Evolutionary conservation across 2,329 filamentous ascomycete species (phyloP).

Genomic region (Aspergillus costaricaensis): DNA sequence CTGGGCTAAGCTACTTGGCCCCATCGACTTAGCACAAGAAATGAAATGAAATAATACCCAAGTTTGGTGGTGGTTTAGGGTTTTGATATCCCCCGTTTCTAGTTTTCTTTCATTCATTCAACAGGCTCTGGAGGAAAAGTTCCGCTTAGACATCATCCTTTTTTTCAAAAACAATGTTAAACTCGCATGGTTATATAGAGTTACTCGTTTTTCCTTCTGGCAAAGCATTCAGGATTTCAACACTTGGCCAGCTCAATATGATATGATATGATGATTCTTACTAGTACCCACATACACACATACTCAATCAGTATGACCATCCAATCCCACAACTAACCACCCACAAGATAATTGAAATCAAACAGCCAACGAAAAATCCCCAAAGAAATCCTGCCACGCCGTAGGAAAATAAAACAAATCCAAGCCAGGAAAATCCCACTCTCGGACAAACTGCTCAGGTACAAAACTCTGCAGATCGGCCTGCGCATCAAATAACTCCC

Average conservation of each 20-base stretch:
- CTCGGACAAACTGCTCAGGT: conserved; percentile 58
- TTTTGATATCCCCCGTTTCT: neutral
- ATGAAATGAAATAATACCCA: neutral
- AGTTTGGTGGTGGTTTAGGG: neutral
- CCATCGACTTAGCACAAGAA: neutral
- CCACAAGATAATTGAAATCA: conserved; percentile 7
- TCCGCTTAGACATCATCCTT: conserved; percentile 8
- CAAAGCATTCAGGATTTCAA: neutral
- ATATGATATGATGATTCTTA: neutral
- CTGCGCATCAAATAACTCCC: conserved; percentile 43
- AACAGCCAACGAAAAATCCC: conserved; percentile 42
- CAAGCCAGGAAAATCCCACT: conserved; percentile 60
- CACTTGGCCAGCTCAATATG: neutral
- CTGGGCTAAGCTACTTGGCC: conserved; percentile 35
- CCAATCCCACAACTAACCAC: neutral
- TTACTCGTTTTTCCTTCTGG: neutral
- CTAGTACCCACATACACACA: no score
- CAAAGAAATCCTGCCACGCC: conserved; percentile 52
- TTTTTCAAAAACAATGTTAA: neutral
- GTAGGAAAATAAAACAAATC: conserved; percentile 54
- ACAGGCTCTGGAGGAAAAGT: conserved; percentile 21
- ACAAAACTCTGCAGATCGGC: conserved; percentile 56
- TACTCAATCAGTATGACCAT: no score
- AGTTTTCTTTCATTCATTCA: conserved; percentile 21
- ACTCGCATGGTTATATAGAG: neutral